Evolutionary conservation across 2,329 filamentous ascomycete species (phyloP).

Genomic region (Mollisia scopiformis): DNA sequence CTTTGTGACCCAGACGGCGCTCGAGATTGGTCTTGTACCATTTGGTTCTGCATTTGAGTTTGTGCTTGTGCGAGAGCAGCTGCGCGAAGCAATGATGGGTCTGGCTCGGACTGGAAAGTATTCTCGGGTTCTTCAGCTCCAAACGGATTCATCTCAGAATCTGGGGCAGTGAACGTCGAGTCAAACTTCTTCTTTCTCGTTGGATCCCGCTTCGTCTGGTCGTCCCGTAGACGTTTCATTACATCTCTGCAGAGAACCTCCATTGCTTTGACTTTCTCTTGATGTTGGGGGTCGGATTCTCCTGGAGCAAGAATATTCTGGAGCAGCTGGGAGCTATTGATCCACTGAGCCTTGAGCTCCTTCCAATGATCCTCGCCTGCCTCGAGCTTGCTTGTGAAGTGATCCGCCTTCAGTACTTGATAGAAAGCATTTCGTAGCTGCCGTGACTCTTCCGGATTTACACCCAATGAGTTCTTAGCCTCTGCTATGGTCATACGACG

Average conservation of each 20-base stretch:
- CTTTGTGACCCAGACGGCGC: conserved; percentile 16
- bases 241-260: conserved; percentile 76
- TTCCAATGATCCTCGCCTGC: conserved; percentile 73
- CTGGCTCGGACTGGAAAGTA: conserved; percentile 29
- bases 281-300: conserved; percentile 54
- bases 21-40: conserved; percentile 20
- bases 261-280: conserved; percentile 63
- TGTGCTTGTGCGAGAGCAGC: conserved; percentile 36
- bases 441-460: conserved; percentile 70
- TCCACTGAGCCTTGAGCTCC: conserved; percentile 70
- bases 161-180: conserved; percentile 39
- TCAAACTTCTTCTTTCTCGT: conserved; percentile 45
- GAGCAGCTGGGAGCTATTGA: conserved; percentile 58
- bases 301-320: conserved; percentile 55
- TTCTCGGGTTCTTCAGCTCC: conserved; percentile 27
- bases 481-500: conserved; percentile 73
- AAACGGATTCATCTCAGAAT: conserved; percentile 28
- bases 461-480: conserved; percentile 71
- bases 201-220: conserved; percentile 59
- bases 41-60: conserved; percentile 30
- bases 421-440: conserved; percentile 69
- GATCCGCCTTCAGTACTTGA: conserved; percentile 63
- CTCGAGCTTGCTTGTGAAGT: conserved; percentile 75
- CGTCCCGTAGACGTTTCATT: conserved; percentile 75
- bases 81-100: conserved; percentile 31